These are phyloP conservation scores for Fusarium praegraminearum DNA, from an alignment of 2,329 filamentous ascomycete species.

Conservation along the genomic window DNA sequence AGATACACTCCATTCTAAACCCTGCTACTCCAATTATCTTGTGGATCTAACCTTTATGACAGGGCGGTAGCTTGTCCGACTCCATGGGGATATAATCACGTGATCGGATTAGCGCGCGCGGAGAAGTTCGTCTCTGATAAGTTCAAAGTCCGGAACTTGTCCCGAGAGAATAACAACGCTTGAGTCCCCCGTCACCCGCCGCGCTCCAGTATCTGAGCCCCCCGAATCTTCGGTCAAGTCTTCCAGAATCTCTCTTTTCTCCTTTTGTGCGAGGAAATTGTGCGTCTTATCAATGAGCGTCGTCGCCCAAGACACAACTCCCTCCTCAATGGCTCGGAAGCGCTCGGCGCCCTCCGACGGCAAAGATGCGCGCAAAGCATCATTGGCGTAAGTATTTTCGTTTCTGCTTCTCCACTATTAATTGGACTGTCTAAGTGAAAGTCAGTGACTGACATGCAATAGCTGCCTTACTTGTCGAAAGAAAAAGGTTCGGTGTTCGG, in stretches of 20 bases:
- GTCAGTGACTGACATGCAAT: not conserved
- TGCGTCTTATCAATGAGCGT: slow-evolving; percentile 21
- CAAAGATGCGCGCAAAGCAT: slow-evolving; percentile 45
- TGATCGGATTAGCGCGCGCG: slow-evolving; percentile 22
- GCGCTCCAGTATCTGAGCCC: slow-evolving; percentile 7
- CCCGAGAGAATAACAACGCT: slow-evolving; percentile 38
- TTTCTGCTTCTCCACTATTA: slow-evolving; percentile 30
- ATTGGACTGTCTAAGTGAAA: not conserved
- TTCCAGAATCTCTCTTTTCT: slow-evolving; percentile 21
- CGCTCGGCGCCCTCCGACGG: slow-evolving; percentile 37
- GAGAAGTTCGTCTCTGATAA: slow-evolving; percentile 1
- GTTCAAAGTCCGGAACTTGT: slow-evolving; percentile 26
- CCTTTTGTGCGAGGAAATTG: not conserved
- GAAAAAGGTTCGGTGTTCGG: slow-evolving; percentile 47
- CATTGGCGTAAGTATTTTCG: slow-evolving; percentile 42
- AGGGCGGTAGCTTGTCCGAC: slow-evolving; percentile 26
- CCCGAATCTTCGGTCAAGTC: slow-evolving; percentile 21
- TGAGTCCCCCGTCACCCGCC: slow-evolving; percentile 16
- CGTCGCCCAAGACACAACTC: slow-evolving; percentile 29
- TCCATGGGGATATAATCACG: slow-evolving; percentile 18
- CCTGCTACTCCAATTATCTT: not conserved
- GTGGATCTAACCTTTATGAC: not conserved
- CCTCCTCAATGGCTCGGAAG: slow-evolving; percentile 41
- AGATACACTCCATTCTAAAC: not conserved
- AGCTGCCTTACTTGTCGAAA: slow-evolving; percentile 47